Evolutionary conservation across 108 stramenopile species (phyloP).

Genomic region (Pseudonitzschia multiseries): DNA sequence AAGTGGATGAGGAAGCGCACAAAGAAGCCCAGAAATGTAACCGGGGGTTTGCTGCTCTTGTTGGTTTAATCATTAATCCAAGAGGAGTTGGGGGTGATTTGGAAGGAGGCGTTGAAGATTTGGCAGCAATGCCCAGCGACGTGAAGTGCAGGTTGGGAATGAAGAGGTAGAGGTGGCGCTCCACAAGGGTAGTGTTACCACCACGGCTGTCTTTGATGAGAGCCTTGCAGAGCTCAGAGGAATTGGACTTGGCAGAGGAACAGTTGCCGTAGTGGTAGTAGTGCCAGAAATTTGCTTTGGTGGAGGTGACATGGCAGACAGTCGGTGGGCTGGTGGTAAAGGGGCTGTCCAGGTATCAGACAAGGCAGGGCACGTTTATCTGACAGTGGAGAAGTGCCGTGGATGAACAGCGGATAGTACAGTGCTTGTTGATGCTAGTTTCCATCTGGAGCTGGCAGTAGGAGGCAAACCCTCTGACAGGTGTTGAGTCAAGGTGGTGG

Average conservation of each 20-base stretch:
- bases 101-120: slow-evolving; percentile 6
- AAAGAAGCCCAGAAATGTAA: slow-evolving; percentile 9
- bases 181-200: neutral
- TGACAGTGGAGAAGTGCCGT: too few relatives aligned
- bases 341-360: slow-evolving; percentile 2
- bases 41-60: slow-evolving; percentile 13
- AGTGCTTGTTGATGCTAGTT: too few relatives aligned
- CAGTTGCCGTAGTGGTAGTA: slow-evolving; percentile 25
- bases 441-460: too few relatives aligned
- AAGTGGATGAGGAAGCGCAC: too few relatives aligned
- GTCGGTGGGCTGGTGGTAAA: slow-evolving; percentile 4
- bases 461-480: too few relatives aligned
- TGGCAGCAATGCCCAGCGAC: slow-evolving; percentile 14
- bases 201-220: slow-evolving; percentile 12
- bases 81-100: too few relatives aligned
- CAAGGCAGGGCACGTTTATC: neutral
- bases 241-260: neutral
- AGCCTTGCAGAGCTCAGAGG: neutral
- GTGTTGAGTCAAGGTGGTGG: too few relatives aligned
- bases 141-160: slow-evolving; percentile 14
- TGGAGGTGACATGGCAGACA: neutral
- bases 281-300: slow-evolving; percentile 15
- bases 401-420: too few relatives aligned
- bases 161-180: neutral
- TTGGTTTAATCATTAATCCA: slow-evolving; percentile 23